A percentile compares a stretch with the other conserved stretches of the same genome.
phyloP scores from a whole-genome alignment of 179 eudicot species.

The Nepenthes alata region DNA sequence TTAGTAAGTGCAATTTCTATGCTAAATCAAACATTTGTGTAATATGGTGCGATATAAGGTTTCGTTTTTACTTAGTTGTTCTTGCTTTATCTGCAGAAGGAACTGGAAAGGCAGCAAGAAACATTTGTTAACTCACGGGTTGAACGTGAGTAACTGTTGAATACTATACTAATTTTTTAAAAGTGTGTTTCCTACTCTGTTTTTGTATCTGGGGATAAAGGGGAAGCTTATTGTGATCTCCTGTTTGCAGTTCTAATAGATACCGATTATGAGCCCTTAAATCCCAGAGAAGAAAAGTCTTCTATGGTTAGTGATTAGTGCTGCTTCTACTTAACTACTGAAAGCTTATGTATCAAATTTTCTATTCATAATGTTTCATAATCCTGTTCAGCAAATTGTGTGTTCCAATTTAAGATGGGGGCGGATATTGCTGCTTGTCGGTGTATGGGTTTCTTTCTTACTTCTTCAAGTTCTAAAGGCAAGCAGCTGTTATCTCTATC shows the following conservation, averaged over 20 bases:
- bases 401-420: slow-evolving; percentile 53
- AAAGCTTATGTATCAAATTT: background rate
- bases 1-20: slow-evolving; percentile 9
- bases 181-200: background rate
- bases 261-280: slow-evolving; percentile 56
- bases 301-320: slow-evolving; percentile 33
- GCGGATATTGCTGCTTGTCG: slow-evolving; percentile 40
- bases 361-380: background rate
- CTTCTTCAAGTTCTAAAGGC: slow-evolving; percentile 80
- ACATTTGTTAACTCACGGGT: slow-evolving; percentile 59
- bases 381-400: slow-evolving; percentile 42
- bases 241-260: slow-evolving; percentile 56
- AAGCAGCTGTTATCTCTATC: slow-evolving; percentile 19
- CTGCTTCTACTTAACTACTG: background rate
- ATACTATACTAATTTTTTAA: background rate
- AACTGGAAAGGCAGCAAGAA: slow-evolving; percentile 30
- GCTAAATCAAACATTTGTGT: background rate
- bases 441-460: slow-evolving; percentile 61
- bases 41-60: background rate
- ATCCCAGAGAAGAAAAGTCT: slow-evolving; percentile 62
- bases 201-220: background rate
- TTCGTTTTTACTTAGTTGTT: background rate
- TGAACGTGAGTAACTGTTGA: slow-evolving; percentile 52
- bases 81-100: slow-evolving; percentile 45
- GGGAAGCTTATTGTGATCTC: background rate